Evolutionary conservation across 768 basidiomycete genomes (phyloP).

Genomic region (Kondoa malvinella): DNA sequence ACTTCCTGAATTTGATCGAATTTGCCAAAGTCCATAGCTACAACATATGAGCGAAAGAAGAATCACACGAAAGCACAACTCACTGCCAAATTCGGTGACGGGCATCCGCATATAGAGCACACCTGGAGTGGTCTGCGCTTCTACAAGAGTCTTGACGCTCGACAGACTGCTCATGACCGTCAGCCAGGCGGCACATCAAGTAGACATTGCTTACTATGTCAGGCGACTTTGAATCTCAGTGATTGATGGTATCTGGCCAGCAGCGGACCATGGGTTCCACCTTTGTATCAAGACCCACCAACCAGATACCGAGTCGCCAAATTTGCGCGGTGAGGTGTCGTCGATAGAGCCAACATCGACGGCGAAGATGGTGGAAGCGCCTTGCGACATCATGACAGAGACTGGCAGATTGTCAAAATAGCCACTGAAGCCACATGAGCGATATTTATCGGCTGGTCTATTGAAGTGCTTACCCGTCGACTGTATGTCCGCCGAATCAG

Average conservation of each 20-base stretch:
- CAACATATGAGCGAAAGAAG: background rate
- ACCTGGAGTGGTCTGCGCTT: slow-evolving; percentile 74
- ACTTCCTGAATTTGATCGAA: slow-evolving; percentile 67
- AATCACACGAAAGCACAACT: slow-evolving; percentile 42
- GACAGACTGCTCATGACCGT: slow-evolving; percentile 51
- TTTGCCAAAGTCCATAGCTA: slow-evolving; percentile 27
- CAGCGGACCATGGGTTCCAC: slow-evolving; percentile 60
- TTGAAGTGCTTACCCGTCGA: slow-evolving; percentile 1
- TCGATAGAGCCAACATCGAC: slow-evolving; percentile 86
- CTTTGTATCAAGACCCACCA: slow-evolving; percentile 89
- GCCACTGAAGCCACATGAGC: slow-evolving; percentile 14
- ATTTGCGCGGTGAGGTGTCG: slow-evolving; percentile 84
- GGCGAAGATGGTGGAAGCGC: slow-evolving; percentile 76
- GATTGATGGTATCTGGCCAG: slow-evolving; percentile 61
- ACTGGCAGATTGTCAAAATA: slow-evolving; percentile 64
- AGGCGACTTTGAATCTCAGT: slow-evolving; percentile 86
- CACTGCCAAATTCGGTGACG: slow-evolving; percentile 77
- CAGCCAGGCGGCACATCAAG: background rate
- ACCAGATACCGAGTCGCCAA: slow-evolving; percentile 86
- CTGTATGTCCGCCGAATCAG: background rate
- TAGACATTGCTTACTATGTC: slow-evolving; percentile 56
- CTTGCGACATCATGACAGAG: slow-evolving; percentile 74
- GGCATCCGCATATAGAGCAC: slow-evolving; percentile 91
- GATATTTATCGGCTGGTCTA: background rate
- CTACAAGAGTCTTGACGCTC: slow-evolving; percentile 82